Evolutionary conservation across 768 basidiomycete genomes (phyloP), one percentile per base, ranked within the genome.

Genomic region (Agaricus sinodeliciosus): DNA sequence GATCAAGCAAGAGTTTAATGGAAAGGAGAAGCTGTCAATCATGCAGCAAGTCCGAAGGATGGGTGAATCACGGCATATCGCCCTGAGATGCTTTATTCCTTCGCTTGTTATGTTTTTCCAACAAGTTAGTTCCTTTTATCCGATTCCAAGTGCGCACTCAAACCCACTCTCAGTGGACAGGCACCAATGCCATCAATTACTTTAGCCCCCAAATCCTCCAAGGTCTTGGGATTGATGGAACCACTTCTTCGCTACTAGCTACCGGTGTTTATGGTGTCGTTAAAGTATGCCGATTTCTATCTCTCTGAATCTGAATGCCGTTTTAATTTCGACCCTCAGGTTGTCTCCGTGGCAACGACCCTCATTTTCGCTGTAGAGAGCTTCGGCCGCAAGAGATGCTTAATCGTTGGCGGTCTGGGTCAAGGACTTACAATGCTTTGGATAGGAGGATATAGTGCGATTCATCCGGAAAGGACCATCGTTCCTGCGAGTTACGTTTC

Each of bases 101-200:
- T 68, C 74, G 1, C 57, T 77, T 26, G 65, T 76, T 53, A 77
- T 78, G 72, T 67, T 76, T 55, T 73, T 72, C 60, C 73, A 71
- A 56, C 67, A 69, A 56, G 65, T 60, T 22, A 9, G 51, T 54
- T 18, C 15, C 27, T 6, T 31, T 53, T 28, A 9, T 41, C 28
- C 19, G 16, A 25, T 13, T 4, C 11, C 1, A 31, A 5, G 27
- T n/a, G 19, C 36, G 9, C 22, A 25, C 9, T n/a, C 25, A 16
- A 2, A 16, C 4, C 19, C 43, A 4, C 47, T 41, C 36, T 15
- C 36, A 80, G 61, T 77, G 76, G 72, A 79, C 75, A 0, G 79
- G 79, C 12, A 76, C 76, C 8, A 80, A 80, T 56, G 71, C 77
- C 3, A 76, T 80, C 59, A 78, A 78, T 59, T 81, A 81, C 57